Conservation (phyloP, 768 basidiomycete genomes). For the Auriscalpium orientale region DNA sequence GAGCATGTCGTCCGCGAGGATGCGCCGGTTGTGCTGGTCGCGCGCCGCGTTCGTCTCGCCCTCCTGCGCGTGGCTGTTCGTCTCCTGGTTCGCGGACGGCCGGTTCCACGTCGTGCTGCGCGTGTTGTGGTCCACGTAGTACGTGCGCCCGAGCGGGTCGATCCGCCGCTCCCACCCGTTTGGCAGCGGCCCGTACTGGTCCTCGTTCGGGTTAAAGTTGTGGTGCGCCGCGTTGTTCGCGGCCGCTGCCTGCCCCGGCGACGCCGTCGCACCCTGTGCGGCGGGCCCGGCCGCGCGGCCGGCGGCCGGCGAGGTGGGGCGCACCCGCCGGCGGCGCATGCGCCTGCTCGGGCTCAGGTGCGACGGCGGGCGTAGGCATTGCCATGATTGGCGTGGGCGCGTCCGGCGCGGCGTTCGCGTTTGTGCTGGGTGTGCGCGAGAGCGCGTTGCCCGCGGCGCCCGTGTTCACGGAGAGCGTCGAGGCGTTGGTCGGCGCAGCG, state of each 20-base stretch:
- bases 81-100: conserved; percentile 72
- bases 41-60: conserved; percentile 79
- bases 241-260: conserved; percentile 20
- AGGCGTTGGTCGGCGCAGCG: conserved; percentile 37
- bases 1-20: conserved; percentile 80
- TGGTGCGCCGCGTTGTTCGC: conserved; percentile 34
- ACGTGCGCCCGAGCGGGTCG: conserved; percentile 91
- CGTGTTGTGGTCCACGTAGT: conserved; percentile 98
- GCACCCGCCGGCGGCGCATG: conserved; percentile 18
- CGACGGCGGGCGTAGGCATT: conserved; percentile 31
- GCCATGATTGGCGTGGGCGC: conserved; percentile 30
- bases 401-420: conserved; percentile 44
- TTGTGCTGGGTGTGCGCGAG: conserved; percentile 62
- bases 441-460: conserved; percentile 35
- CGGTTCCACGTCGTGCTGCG: conserved; percentile 97
- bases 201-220: conserved; percentile 92
- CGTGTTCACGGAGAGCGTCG: conserved; percentile 52
- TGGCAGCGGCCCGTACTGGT: conserved; percentile 88
- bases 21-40: conserved; percentile 77
- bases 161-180: conserved; percentile 94
- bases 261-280: conserved; percentile 27
- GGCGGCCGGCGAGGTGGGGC: conserved; percentile 19
- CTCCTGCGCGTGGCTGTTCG: conserved; percentile 62
- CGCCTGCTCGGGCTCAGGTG: conserved; percentile 24
- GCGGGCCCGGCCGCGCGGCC: conserved; percentile 14